A percentile compares a stretch with the other conserved stretches of the same genome.
phyloP scores from a whole-genome alignment of 805 yeast genomes.

The Nakazawaea populi region DNA sequence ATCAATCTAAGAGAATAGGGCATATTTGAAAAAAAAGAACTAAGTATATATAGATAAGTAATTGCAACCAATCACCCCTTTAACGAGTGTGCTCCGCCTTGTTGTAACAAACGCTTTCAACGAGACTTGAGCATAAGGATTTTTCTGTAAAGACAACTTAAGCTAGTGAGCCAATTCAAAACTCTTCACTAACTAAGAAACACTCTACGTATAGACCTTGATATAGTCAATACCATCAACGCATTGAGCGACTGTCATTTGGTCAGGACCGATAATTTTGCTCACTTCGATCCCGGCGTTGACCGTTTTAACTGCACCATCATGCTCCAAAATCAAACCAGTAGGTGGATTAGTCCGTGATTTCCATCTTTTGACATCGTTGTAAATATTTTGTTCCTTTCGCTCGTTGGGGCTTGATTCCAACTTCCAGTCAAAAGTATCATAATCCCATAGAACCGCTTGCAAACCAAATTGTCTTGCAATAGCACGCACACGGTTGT shows the following conservation, averaged over 20 bases:
- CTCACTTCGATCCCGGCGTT: constrained; percentile 57
- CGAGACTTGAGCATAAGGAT: neutral
- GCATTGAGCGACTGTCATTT: constrained; percentile 75
- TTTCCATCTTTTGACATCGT: constrained; percentile 53
- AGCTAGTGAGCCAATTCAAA: neutral
- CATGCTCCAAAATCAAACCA: constrained; percentile 87
- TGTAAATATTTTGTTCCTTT: constrained; percentile 45
- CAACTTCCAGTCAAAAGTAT: constrained; percentile 87
- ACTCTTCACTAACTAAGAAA: neutral
- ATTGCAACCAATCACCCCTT: too few species aligned
- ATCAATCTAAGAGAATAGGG: too few species aligned
- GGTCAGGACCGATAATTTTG: constrained; percentile 39
- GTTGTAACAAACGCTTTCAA: too few species aligned
- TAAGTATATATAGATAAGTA: too few species aligned
- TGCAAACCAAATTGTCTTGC: constrained; percentile 82
- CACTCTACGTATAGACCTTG: neutral
- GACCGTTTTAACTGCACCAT: constrained; percentile 61
- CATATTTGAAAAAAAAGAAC: too few species aligned
- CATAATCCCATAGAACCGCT: constrained; percentile 86
- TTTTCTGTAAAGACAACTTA: neutral
- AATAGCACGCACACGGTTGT: constrained; percentile 76
- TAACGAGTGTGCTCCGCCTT: too few species aligned
- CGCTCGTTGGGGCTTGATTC: constrained; percentile 37
- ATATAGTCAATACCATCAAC: constrained; percentile 60
- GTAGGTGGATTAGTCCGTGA: constrained; percentile 19